Evolutionary conservation across 768 basidiomycete species (phyloP), one percentile per base, ranked within the genome.

Genomic region (Termitomyces sp.): DNA sequence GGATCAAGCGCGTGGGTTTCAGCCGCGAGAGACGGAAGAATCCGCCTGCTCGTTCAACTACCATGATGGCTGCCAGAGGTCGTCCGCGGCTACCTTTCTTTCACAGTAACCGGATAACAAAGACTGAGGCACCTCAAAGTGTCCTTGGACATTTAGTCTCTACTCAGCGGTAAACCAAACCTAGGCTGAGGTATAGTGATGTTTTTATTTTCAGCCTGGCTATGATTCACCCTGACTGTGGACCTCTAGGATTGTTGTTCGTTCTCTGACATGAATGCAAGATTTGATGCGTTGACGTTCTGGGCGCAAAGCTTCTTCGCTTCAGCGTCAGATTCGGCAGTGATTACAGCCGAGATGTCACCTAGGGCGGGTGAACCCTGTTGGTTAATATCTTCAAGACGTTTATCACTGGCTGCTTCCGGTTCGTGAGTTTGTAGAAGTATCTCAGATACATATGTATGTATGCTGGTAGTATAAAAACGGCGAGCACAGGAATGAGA

Each of bases 1-100:
- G 88, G 86, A 64, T 64, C 53, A 54, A 70, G 23, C 73, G 75
- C 23, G 86, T 84, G 28, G 75, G 78, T 44, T 85, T 81, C 68
- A 68, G 65, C 53, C 70, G 72, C 4, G 58, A 58, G 35, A 39
- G 9, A 43, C 41, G n/a, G 40, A 57, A 52, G 50, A 47, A 64
- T 48, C 58, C 56, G 14, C 51, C 53, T 27, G 14, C 14, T 28
- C 42, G 52, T 39, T 25, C 44, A 8, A 28, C 19, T 42, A 4
- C 39, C 8, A 35, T 17, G 51, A 54, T 16, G 2, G 19, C 21
- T 47, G 39, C 37, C 11, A 39, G 4, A 21, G 30, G 27, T 52
- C 40, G 7, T 25, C 30, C 45, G 28, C 52, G 43, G 51, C 17
- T 44, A 19, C 23, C 44, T 17, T 62, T 57, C 45, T 62, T 62